phyloP scores from a whole-genome alignment of 352 stramenopile species.

The Globisporangium mamillatum region DNA sequence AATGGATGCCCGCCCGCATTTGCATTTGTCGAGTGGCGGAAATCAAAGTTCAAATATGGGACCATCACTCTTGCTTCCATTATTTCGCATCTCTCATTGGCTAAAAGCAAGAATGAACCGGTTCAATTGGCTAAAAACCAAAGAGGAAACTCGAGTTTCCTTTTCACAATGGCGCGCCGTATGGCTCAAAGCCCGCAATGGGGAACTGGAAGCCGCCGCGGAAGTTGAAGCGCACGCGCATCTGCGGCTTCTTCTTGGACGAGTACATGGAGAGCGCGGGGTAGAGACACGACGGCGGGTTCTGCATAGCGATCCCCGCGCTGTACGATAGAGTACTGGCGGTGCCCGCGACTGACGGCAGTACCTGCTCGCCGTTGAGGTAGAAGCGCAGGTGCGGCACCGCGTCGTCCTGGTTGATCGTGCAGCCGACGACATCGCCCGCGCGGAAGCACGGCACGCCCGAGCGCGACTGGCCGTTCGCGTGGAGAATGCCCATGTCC shows the following conservation, averaged over 20 bases:
- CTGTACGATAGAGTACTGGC: slow-evolving; percentile 2
- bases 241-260: slow-evolving; percentile 62
- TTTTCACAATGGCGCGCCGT: slow-evolving; percentile 48
- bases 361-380: slow-evolving; percentile 64
- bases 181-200: slow-evolving; percentile 65
- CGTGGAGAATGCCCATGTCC: slow-evolving; percentile 73
- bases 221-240: slow-evolving; percentile 77
- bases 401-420: slow-evolving; percentile 69
- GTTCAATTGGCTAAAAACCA: slow-evolving; percentile 18
- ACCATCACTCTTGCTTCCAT: slow-evolving; percentile 15
- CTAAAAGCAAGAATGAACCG: not conserved
- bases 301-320: slow-evolving; percentile 45
- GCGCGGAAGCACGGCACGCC: slow-evolving; percentile 61
- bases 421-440: slow-evolving; percentile 70
- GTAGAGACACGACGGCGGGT: slow-evolving; percentile 57
- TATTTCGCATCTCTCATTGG: slow-evolving; percentile 6
- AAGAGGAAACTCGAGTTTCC: not conserved
- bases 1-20: too few relatives aligned
- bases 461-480: slow-evolving; percentile 63
- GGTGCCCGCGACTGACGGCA: slow-evolving; percentile 27
- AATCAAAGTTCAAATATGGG: slow-evolving; percentile 12
- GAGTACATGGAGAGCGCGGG: slow-evolving; percentile 80
- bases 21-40: not conserved
- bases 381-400: slow-evolving; percentile 73
- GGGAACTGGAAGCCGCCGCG: slow-evolving; percentile 67